Conservation (phyloP, 2,329 filamentous ascomycete genomes). For the Ilyonectria mors-panacis region DNA sequence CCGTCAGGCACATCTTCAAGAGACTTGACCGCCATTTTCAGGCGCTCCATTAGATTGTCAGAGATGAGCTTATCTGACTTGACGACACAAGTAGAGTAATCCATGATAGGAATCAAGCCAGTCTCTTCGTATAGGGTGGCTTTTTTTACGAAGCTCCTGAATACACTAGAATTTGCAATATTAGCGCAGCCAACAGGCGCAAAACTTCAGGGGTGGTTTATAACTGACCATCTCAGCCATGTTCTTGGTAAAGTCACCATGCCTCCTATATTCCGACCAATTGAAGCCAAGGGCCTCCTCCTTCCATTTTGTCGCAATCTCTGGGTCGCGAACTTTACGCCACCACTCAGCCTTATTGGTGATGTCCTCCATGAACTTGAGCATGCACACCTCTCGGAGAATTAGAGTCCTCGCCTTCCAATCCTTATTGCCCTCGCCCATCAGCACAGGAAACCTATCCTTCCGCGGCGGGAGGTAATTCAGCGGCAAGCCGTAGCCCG, state of each 20-base stretch:
- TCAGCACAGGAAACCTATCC: background rate
- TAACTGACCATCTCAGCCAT: constrained; percentile 24
- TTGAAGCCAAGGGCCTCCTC: constrained; percentile 33
- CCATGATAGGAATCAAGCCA: constrained; percentile 51
- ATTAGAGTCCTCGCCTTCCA: constrained; percentile 43
- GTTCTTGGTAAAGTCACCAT: constrained; percentile 8
- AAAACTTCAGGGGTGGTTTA: no score
- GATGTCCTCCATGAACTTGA: constrained; percentile 47
- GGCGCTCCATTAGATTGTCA: background rate
- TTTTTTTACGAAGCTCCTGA: constrained; percentile 62
- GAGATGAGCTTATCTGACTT: constrained; percentile 43
- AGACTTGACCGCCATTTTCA: constrained; percentile 30
- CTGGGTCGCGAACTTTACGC: constrained; percentile 42
- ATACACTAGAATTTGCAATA: constrained; percentile 32
- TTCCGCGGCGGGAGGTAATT: background rate
- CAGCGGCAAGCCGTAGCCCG: background rate
- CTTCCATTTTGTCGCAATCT: constrained; percentile 30
- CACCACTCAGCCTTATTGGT: constrained; percentile 51
- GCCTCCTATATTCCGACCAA: constrained; percentile 1
- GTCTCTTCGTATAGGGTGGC: constrained; percentile 57
- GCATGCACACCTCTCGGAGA: constrained; percentile 49
- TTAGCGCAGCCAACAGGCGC: no score
- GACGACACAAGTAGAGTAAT: constrained; percentile 35
- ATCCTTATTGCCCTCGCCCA: background rate
- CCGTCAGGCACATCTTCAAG: constrained; percentile 34